Base-by-base conservation (phyloP, 1,284 basidiomycete genomes). In the Cystobasidium sp. region DNA sequence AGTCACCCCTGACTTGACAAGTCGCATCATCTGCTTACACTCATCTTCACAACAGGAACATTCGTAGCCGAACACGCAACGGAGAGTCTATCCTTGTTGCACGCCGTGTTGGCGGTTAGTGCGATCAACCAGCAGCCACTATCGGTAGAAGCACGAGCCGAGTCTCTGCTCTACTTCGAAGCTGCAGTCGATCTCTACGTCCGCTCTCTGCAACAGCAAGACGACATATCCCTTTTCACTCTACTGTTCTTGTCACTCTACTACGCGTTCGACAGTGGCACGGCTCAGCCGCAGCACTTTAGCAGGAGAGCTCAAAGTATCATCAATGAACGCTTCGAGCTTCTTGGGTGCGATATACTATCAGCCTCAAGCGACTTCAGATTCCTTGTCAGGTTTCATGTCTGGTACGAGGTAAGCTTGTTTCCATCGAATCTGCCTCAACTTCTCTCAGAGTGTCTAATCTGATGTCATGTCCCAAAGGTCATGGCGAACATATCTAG, bases 161-260 rank as follows among this genome's bases (percentile, higher is more conserved):
- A 74, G 41, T 62, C 64, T 41, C 22, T 74, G 18, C 37, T 74
- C 18, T 67, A 74, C 47, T 74, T 74, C 46, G 72, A 74, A 58
- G 65, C 72, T 24, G 63, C 62, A n/a, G 70, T 73, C 20, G 70
- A 73, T 51, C 70, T 73, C 18, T 73, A 73, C 49, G 70, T 73
- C 37, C 70, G 70, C 52, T 73, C 70, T 6, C 43, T 73, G 8
- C 70, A 73, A 49, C 70, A 73, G 52, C 70, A 73, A 59, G 70
- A 73, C 53, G 70, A 73, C 47, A 65, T 73, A 16, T 65, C 62
- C 1, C 70, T 73, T 51, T 73, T 73, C 63, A 73, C 70, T 22
- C 52, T 73, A 1, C 41, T 73, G 5, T 66, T 66, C 63, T 44
- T 73, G 12, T 73, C 70, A 12, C 70, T 73, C 18, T 73, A 73